Evolutionary conservation across 352 stramenopile species (phyloP), one percentile per base, ranked within the genome.

Genomic region (Phytophthora sp.): DNA sequence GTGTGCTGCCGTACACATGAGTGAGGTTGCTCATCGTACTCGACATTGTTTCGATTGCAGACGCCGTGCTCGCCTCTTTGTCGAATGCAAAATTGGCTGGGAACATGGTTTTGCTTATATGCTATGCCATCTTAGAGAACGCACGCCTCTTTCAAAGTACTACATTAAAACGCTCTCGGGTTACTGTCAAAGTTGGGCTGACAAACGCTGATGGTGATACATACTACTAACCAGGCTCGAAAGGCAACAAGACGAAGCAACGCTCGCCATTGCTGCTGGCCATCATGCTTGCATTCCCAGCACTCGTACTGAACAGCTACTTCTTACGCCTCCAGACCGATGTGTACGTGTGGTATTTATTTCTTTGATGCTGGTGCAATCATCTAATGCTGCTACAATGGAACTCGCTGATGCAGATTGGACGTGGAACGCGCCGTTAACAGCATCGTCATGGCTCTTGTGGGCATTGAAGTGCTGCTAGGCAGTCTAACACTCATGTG

Each of bases 241-340:
- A 96, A 67, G 88, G 88, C 43, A 96, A 96, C 68, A 85, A 88
- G 30, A 92, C 79, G 9, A 75, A 78, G 46, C 72, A 94, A 28
- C 69, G 87, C 2, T 63, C 66, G 0, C 80, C 88, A 26, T 74
- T 95, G 13, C 37, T 81, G 24, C 69, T 91, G 38, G 74, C 82
- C 5, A 63, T 93, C 26, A 28, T 77, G 15, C 64, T 96, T 2
- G 73, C 81, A 0, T 60, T 72, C 13, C 81, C 82, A 0, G 57
- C 83, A 4, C 61, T 91, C 30, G 42, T 93, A 18, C 86, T 80
- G 59, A 85, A 92, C 63, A 74, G 85, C 44, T 96, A 84, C 66
- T 91, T 82, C 51, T 56, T 95, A 30, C 71, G 79, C 11, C 67
- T 94, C 5, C 88, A 96, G 59, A 91, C 83, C 28, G 89, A 95